Percentiles rank a stretch among this genome's conserved stretches.
These are phyloP conservation scores for Lagerstroemia speciosa DNA, from an alignment of 345 rosid species.

Conservation along the genomic window DNA sequence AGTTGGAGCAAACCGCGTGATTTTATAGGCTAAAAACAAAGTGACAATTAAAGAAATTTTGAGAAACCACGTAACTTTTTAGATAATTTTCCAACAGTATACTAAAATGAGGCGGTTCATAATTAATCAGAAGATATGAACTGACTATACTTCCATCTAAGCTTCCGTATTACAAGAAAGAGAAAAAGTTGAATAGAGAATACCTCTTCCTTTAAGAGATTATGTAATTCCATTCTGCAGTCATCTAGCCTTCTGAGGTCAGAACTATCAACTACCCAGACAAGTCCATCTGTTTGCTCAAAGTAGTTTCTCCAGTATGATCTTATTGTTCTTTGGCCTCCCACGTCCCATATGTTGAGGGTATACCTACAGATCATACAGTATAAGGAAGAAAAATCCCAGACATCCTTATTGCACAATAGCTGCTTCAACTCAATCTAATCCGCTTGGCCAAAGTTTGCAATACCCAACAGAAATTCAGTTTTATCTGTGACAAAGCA, in stretches of 20 bases:
- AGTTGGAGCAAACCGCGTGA: too few relatives aligned
- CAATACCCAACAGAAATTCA: not conserved
- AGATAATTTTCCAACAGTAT: too few relatives aligned
- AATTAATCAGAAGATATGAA: not conserved
- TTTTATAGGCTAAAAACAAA: too few relatives aligned
- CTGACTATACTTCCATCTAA: not conserved
- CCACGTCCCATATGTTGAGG: slow-evolving; percentile 88
- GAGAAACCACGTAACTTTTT: too few relatives aligned
- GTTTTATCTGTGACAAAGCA: not conserved
- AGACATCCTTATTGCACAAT: not conserved
- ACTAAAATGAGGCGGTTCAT: not conserved
- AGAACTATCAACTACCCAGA: slow-evolving; percentile 94
- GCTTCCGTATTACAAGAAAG: not conserved
- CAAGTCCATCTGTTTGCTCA: slow-evolving; percentile 95
- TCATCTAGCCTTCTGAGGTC: slow-evolving; percentile 88
- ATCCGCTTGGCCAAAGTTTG: not conserved
- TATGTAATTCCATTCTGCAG: slow-evolving; percentile 83
- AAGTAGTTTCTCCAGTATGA: slow-evolving; percentile 96
- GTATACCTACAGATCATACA: slow-evolving; percentile 40
- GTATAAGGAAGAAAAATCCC: not conserved
- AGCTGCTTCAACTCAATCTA: not conserved
- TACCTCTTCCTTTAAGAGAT: slow-evolving; percentile 97
- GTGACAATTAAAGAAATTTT: too few relatives aligned
- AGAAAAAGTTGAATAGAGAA: not conserved
- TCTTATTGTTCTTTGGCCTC: slow-evolving; percentile 89